A percentile compares a stretch with the other conserved stretches of the same genome.
phyloP scores from a whole-genome alignment of 2,329 filamentous ascomycete genomes.

The Trichoderma polysporum region DNA sequence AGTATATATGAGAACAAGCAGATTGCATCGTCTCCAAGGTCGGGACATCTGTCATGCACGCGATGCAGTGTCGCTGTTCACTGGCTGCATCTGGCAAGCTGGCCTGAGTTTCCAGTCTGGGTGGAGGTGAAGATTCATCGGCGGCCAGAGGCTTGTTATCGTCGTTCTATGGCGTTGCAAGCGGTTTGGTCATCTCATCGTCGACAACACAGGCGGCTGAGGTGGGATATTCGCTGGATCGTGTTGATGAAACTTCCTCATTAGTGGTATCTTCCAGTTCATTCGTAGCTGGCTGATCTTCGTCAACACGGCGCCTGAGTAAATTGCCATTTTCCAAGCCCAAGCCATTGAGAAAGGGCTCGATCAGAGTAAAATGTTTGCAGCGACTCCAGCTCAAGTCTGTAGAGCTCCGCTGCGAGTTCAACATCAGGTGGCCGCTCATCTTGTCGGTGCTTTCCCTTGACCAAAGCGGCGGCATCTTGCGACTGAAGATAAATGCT shows the following conservation, averaged over 20 bases:
- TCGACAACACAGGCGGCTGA: neutral
- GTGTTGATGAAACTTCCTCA: neutral
- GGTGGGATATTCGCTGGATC: neutral
- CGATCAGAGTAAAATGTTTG: neutral
- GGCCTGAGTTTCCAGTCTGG: neutral
- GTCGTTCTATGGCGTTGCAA: neutral
- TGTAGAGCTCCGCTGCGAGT: neutral
- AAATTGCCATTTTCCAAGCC: neutral
- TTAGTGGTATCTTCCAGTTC: neutral
- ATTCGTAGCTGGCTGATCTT: neutral
- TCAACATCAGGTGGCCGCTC: neutral
- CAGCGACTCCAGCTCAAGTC: neutral
- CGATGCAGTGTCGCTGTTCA: neutral
- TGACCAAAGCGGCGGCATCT: neutral
- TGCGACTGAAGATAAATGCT: neutral
- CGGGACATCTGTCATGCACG: neutral
- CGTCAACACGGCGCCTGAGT: neutral
- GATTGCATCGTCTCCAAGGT: neutral
- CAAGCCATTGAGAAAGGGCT: neutral
- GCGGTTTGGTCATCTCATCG: neutral
- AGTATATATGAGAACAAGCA: slow-evolving; percentile 52
- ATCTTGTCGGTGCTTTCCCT: neutral
- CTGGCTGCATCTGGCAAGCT: neutral
- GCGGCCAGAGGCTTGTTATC: neutral
- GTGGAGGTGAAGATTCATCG: neutral